Conservation (phyloP, 2,329 filamentous ascomycete genomes). For the Neofusicoccum kwambonambiense region DNA sequence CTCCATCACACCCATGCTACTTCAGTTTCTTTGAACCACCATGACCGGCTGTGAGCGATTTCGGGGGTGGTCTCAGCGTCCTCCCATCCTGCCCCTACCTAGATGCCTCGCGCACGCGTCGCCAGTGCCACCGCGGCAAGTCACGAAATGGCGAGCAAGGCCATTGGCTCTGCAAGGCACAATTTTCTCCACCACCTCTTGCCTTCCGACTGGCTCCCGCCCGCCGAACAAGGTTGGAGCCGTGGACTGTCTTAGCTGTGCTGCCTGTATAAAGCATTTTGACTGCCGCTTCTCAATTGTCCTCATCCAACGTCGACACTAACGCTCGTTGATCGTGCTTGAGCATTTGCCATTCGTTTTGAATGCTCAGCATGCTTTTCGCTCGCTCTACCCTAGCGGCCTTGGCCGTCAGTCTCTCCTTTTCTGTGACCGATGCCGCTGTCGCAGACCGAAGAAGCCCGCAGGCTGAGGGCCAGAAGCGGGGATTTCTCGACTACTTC, state of each 20-base stretch:
- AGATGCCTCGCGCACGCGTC: constrained; percentile 17
- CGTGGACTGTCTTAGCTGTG: constrained; percentile 12
- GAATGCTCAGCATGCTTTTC: constrained; percentile 37
- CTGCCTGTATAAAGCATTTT: constrained; percentile 18
- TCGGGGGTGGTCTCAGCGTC: constrained; percentile 8
- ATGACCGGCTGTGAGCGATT: constrained; percentile 4
- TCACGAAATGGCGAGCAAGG: constrained; percentile 17
- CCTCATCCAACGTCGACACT: background rate
- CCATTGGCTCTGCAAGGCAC: constrained; percentile 36
- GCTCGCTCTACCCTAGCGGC: constrained; percentile 30
- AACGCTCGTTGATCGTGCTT: constrained; percentile 17
- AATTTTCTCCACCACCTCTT: constrained; percentile 24
- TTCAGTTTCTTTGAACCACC: constrained; percentile 17
- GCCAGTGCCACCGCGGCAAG: constrained; percentile 11
- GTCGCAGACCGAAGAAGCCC: constrained; percentile 6
- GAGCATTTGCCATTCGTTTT: constrained; percentile 25
- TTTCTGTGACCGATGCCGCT: constrained; percentile 22
- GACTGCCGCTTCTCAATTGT: background rate
- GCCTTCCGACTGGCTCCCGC: background rate
- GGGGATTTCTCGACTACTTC: constrained; percentile 2
- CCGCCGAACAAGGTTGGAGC: background rate
- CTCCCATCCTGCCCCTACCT: constrained; percentile 11
- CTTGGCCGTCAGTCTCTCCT: constrained; percentile 31
- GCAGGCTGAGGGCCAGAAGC: background rate
- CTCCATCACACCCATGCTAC: background rate